A percentile compares a stretch with the other conserved stretches of the same genome.
Evolutionary conservation across 768 basidiomycete species (phyloP).

Genomic region (Boletus insuetus): DNA sequence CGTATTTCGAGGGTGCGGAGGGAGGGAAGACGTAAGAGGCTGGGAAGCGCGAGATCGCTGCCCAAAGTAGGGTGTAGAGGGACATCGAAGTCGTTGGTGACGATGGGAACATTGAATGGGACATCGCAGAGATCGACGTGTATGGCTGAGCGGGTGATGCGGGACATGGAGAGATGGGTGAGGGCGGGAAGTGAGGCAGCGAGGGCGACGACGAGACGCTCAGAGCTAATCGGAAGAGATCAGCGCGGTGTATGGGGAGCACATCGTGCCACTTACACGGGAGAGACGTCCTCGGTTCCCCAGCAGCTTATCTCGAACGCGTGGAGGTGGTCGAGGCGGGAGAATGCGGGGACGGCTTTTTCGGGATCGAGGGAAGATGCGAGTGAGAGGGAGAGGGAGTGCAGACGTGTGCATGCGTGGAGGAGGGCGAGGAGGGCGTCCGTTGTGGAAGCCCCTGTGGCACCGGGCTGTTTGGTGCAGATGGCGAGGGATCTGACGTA

Average conservation of each 20-base stretch:
- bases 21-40: constrained; percentile 59
- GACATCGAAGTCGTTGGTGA: constrained; percentile 59
- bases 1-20: constrained; percentile 61
- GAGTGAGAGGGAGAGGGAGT: constrained; percentile 25
- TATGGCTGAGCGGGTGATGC: constrained; percentile 63
- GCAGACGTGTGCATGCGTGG: constrained; percentile 44
- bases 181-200: constrained; percentile 58
- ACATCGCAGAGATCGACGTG: constrained; percentile 52
- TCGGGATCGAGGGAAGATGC: constrained; percentile 22
- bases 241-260: neutral
- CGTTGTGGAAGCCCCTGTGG: constrained; percentile 35
- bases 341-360: constrained; percentile 21
- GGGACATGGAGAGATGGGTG: constrained; percentile 54
- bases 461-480: constrained; percentile 37
- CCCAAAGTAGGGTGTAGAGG: constrained; percentile 54
- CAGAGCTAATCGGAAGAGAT: constrained; percentile 31
- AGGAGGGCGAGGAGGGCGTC: constrained; percentile 53
- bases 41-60: constrained; percentile 58
- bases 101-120: constrained; percentile 50
- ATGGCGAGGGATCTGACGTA: constrained; percentile 51
- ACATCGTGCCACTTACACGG: constrained; percentile 33
- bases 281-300: constrained; percentile 34
- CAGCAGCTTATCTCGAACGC: constrained; percentile 22
- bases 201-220: constrained; percentile 67
- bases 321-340: constrained; percentile 14